Percentiles rank a stretch among this genome's conserved stretches.
Evolutionary conservation across 805 yeast species (phyloP).

Genomic region (Clavispora carvajalis): DNA sequence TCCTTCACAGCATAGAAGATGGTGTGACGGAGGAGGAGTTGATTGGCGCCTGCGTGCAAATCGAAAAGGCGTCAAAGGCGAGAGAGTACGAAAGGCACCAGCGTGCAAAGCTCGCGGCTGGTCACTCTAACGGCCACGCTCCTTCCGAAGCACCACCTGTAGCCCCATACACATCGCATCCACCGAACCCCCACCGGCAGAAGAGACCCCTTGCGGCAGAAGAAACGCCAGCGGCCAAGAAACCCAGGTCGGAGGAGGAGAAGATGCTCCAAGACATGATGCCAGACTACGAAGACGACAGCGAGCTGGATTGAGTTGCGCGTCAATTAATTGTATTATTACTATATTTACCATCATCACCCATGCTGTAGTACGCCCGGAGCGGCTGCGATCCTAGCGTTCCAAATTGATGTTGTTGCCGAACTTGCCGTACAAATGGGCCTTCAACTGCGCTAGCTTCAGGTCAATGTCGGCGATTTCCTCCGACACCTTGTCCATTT

Average conservation of each 20-base stretch:
- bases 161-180: conserved; percentile 7
- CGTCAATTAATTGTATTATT: not conserved
- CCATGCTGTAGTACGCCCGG: not conserved
- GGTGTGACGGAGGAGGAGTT: conserved; percentile 80
- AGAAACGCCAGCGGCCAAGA: conserved; percentile 2
- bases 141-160: conserved; percentile 6
- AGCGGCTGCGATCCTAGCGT: conserved; percentile 25
- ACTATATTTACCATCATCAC: not conserved
- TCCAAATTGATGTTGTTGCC: conserved; percentile 88
- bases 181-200: not conserved
- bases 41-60: conserved; percentile 48
- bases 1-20: conserved; percentile 78
- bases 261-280: conserved; percentile 15
- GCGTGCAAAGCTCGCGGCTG: conserved; percentile 5
- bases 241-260: conserved; percentile 5
- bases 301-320: conserved; percentile 14
- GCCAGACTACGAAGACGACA: conserved; percentile 18
- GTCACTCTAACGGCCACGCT: not conserved
- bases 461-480: conserved; percentile 49
- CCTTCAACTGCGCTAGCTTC: conserved; percentile 57
- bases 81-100: conserved; percentile 42
- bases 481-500: conserved; percentile 42
- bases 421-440: conserved; percentile 77
- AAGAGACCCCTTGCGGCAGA: not conserved
- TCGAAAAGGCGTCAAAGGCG: conserved; percentile 57